Evolutionary conservation across 768 basidiomycete genomes (phyloP).

Genomic region (Lactifluus piperatus): DNA sequence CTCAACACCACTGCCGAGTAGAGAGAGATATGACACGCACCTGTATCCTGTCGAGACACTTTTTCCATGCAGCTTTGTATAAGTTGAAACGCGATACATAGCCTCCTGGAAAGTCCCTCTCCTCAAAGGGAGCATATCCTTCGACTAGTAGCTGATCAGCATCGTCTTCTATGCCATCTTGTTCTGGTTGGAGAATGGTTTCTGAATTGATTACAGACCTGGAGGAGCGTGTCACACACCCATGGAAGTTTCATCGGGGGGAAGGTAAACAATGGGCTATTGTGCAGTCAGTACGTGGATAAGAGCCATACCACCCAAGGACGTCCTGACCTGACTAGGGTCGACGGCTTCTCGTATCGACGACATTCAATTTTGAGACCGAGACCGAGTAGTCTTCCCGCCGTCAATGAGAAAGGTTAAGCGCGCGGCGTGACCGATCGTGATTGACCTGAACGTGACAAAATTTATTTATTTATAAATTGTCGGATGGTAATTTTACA

Average conservation of each 20-base stretch:
- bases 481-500: no score
- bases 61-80: slow-evolving; percentile 17
- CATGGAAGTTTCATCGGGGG: slow-evolving; percentile 5
- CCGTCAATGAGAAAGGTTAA: no score
- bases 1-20: neutral
- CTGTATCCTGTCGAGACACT: slow-evolving; percentile 16
- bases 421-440: neutral
- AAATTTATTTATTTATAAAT: no score
- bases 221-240: neutral
- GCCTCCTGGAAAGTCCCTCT: slow-evolving; percentile 17
- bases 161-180: neutral
- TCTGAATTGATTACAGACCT: neutral
- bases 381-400: no score
- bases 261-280: slow-evolving; percentile 17
- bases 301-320: neutral
- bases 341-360: slow-evolving; percentile 13
- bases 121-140: slow-evolving; percentile 11
- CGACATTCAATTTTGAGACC: neutral
- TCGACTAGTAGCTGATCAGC: neutral
- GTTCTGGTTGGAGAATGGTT: neutral
- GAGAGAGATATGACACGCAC: slow-evolving; percentile 2
- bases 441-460: neutral
- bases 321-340: slow-evolving; percentile 11
- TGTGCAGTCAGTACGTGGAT: neutral
- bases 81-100: slow-evolving; percentile 11